A percentile compares a stretch with the other conserved stretches of the same genome.
These are phyloP conservation scores for Penicillium cinerascens DNA, from an alignment of 495 filamentous ascomycete genomes.

Conservation along the genomic window DNA sequence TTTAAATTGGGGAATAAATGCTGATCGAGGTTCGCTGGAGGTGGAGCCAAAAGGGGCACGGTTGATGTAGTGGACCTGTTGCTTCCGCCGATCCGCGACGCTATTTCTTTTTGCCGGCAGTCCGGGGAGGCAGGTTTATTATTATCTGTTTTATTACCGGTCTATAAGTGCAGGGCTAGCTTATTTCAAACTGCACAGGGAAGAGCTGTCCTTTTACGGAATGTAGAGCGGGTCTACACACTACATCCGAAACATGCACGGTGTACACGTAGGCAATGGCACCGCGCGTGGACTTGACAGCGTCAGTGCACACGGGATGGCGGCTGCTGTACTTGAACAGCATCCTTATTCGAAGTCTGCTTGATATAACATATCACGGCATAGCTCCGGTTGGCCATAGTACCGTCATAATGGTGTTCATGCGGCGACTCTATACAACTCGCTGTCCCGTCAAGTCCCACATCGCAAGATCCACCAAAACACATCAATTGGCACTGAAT, in stretches of 20 bases:
- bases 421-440: not conserved
- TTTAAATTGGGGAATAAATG: conserved; percentile 4
- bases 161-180: not conserved
- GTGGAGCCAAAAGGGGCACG: conserved; percentile 20
- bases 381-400: conserved; percentile 8
- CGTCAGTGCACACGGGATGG: not conserved
- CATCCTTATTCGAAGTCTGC: not conserved
- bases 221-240: not conserved
- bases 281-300: not conserved
- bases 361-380: not conserved
- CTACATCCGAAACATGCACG: not conserved
- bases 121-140: conserved; percentile 2
- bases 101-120: conserved; percentile 2
- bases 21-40: conserved; percentile 11
- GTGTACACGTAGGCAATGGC: not conserved
- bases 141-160: not conserved
- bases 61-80: conserved; percentile 8
- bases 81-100: conserved; percentile 14
- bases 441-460: not conserved
- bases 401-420: conserved; percentile 23
- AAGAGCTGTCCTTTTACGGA: not conserved
- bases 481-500: not conserved
- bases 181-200: not conserved
- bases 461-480: not conserved
- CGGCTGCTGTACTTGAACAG: not conserved